A percentile compares a stretch with the other conserved stretches of the same genome.
Evolutionary conservation across 805 yeast species (phyloP).

Genomic region (Ogataea methanolica): DNA sequence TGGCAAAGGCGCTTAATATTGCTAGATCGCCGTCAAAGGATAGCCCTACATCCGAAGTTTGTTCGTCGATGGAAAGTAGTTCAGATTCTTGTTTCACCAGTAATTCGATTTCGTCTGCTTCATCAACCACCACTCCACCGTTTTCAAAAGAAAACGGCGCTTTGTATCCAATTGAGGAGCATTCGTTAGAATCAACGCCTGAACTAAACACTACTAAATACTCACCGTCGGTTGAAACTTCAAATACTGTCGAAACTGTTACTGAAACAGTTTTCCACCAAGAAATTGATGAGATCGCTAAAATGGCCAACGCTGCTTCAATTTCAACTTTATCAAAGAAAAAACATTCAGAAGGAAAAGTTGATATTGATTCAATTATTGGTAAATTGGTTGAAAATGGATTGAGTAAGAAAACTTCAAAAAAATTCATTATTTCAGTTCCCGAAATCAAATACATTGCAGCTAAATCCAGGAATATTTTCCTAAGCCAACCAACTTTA

Average conservation of each 20-base stretch:
- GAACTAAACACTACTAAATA: slow-evolving; percentile 12
- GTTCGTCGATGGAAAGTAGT: slow-evolving; percentile 40
- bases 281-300: background rate
- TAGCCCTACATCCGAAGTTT: slow-evolving; percentile 11
- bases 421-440: slow-evolving; percentile 45
- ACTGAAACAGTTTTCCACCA: background rate
- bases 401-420: slow-evolving; percentile 35
- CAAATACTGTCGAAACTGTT: background rate
- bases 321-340: background rate
- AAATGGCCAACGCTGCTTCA: background rate
- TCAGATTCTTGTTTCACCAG: slow-evolving; percentile 33
- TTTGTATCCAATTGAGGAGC: slow-evolving; percentile 29
- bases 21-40: slow-evolving; percentile 12
- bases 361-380: slow-evolving; percentile 61
- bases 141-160: slow-evolving; percentile 10
- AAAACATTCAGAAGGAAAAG: background rate
- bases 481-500: slow-evolving; percentile 60
- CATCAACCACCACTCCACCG: slow-evolving; percentile 26
- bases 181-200: slow-evolving; percentile 28
- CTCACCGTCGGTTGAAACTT: background rate
- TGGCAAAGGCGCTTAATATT: slow-evolving; percentile 35
- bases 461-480: slow-evolving; percentile 53
- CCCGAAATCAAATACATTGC: slow-evolving; percentile 56
- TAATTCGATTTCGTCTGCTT: slow-evolving; percentile 24
- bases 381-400: slow-evolving; percentile 55